A percentile compares a stretch with the other conserved stretches of the same genome.
Conservation (phyloP, 805 yeast species). For the Candida ulmi region DNA sequence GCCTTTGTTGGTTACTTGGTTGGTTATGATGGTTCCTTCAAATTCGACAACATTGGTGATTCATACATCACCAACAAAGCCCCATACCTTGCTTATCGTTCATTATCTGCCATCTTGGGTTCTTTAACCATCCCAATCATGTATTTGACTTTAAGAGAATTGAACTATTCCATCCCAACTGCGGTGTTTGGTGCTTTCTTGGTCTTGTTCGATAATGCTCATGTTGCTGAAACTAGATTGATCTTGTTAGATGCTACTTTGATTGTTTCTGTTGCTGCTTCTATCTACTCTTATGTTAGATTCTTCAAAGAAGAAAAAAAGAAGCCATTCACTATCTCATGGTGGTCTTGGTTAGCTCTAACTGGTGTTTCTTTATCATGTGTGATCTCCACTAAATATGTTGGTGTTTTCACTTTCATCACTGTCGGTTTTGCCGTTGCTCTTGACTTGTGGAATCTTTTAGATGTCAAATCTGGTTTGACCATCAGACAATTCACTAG, state of each 20-base stretch:
- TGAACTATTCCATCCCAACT: constrained; percentile 73
- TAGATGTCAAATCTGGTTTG: constrained; percentile 67
- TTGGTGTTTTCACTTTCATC: constrained; percentile 87
- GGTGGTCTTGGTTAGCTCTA: constrained; percentile 85
- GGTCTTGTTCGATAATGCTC: constrained; percentile 86
- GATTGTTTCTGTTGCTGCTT: constrained; percentile 73
- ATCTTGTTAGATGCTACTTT: constrained; percentile 89
- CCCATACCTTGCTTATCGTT: constrained; percentile 81
- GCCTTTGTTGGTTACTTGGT: constrained; percentile 85
- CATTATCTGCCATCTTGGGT: constrained; percentile 77
- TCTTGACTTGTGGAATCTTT: constrained; percentile 81
- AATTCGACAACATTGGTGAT: constrained; percentile 86
- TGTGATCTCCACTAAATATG: constrained; percentile 93
- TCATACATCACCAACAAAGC: constrained; percentile 71
- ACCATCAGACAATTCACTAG: constrained; percentile 47
- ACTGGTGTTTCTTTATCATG: constrained; percentile 87
- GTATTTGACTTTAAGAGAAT: constrained; percentile 79
- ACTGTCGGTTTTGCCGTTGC: constrained; percentile 84
- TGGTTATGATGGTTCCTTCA: constrained; percentile 89
- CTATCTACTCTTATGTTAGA: constrained; percentile 72
- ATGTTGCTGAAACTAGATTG: constrained; percentile 82
- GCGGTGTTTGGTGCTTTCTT: constrained; percentile 71
- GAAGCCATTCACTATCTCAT: constrained; percentile 56
- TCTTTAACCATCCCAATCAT: constrained; percentile 76
- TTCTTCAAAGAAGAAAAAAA: constrained; percentile 65